A percentile compares a stretch with the other conserved stretches of the same genome.
phyloP scores from a whole-genome alignment of 225 moss, liverwort and hornwort species.

The Marchantia paleacea region DNA sequence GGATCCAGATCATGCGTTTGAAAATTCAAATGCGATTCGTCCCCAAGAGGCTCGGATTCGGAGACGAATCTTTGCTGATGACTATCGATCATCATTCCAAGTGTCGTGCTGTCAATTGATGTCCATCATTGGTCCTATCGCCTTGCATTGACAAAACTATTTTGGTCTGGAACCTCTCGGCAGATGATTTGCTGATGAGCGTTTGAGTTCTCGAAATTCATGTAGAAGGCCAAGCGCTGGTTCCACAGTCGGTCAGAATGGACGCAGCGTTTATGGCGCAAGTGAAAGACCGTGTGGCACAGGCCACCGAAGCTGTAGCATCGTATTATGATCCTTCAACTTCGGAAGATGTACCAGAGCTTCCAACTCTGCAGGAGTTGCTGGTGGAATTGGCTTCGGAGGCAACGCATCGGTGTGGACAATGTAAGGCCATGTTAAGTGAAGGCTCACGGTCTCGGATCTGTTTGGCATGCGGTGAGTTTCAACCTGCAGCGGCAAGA shows the following conservation, averaged over 20 bases:
- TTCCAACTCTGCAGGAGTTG: constrained; percentile 27
- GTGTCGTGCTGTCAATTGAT: neutral
- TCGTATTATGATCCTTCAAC: constrained; percentile 4
- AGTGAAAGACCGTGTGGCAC: constrained; percentile 33
- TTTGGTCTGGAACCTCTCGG: neutral
- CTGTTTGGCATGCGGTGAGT: constrained; percentile 36
- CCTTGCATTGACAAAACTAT: neutral
- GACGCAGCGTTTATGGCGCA: constrained; percentile 34
- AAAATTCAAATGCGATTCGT: neutral
- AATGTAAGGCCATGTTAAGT: constrained; percentile 34
- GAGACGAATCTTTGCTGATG: neutral
- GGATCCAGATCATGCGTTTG: neutral
- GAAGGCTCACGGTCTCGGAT: constrained; percentile 21
- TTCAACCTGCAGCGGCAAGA: constrained; percentile 20
- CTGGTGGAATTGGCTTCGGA: constrained; percentile 29
- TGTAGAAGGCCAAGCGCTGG: neutral
- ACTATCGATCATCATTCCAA: neutral
- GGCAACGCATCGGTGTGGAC: constrained; percentile 24
- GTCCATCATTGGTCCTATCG: neutral
- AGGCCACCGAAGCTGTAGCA: constrained; percentile 24
- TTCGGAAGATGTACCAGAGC: constrained; percentile 17
- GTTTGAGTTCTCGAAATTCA: neutral
- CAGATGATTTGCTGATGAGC: neutral
- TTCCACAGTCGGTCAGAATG: constrained; percentile 8
- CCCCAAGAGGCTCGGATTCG: neutral